Evolutionary conservation across 768 basidiomycete genomes (phyloP), one percentile per base, ranked within the genome.

Genomic region (Rhodocollybia butyracea): DNA sequence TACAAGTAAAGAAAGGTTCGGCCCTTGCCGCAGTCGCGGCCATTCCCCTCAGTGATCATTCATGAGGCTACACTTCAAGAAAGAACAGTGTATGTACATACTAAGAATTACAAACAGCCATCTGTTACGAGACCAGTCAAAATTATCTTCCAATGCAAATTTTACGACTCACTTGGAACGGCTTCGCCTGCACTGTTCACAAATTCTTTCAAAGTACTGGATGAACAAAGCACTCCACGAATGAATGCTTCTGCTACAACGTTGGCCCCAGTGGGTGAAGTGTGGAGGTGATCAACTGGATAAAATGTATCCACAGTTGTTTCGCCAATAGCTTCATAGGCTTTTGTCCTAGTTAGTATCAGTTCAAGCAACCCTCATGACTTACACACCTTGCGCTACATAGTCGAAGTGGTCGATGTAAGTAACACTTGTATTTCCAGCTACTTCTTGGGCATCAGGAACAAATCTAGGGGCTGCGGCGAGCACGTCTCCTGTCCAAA

Each of bases 361-460:
- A n/a, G n/a, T n/a, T n/a, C n/a, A n/a, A n/a, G n/a, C n/a, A n/a
- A n/a, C n/a, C n/a, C n/a, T n/a, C n/a, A n/a, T n/a, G n/a, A n/a
- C n/a, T n/a, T n/a, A n/a, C n/a, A n/a, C n/a, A n/a, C n/a, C n/a
- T n/a, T 76, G 70, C 2, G 76, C 74, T 12, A 75, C 56, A 17
- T 78, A 78, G 34, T 63, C 69, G 54, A 71, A 79, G 61, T 81
- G 80, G 62, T 80, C 71, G 36, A 80, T 64, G 60, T 79, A 80
- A 0, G 69, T 63, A 13, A 70, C 72, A 7, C 65, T 60, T 8
- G 72, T 77, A 10, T 69, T 67, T 30, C 61, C 66, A 10, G 71
- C 77, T n/a, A 70, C 69, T 1, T 66, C 65, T 56, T 74, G 61
- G 5, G 78, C 76, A 60, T 80, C 80, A 8, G 62, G 68, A 19